phyloP scores from a whole-genome alignment of 345 rosid species.

The Lepidium aucheri region DNA sequence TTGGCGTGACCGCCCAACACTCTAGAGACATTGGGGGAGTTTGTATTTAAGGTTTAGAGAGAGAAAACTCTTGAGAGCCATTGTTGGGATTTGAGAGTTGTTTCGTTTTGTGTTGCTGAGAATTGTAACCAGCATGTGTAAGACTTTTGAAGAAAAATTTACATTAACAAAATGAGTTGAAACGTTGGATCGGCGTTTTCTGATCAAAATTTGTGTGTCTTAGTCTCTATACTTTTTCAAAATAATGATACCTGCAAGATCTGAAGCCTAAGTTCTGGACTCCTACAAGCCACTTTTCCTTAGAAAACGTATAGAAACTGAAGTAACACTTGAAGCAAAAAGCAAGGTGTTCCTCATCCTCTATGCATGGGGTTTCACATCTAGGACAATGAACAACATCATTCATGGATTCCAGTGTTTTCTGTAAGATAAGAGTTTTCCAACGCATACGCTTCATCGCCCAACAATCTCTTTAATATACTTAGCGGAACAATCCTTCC shows the following conservation, averaged over 20 bases:
- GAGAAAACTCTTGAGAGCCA: no score
- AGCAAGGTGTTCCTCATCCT: conserved; percentile 77
- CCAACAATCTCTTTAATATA: conserved; percentile 55
- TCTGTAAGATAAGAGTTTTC: conserved; percentile 76
- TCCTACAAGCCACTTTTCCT: conserved; percentile 48
- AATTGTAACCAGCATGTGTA: no score
- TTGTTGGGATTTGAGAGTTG: no score
- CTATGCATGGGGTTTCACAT: conserved; percentile 83
- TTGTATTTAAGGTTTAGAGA: no score
- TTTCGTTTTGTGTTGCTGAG: no score
- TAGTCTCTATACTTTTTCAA: no score
- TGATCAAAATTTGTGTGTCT: no score
- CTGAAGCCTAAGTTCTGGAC: conserved; percentile 61
- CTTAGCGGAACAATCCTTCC: conserved; percentile 58
- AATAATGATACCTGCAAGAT: conserved; percentile 54
- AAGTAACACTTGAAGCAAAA: conserved; percentile 80
- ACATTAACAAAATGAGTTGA: no score
- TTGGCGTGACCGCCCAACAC: no score
- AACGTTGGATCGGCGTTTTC: no score
- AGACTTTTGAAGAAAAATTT: no score
- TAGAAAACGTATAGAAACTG: conserved; percentile 76
- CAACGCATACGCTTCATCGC: conserved; percentile 60
- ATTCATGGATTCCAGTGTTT: conserved; percentile 70
- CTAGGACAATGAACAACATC: conserved; percentile 77
- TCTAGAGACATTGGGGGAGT: no score